phyloP scores from a whole-genome alignment of 1,139 yeast species.

The Yamadazyma trypodendri region DNA sequence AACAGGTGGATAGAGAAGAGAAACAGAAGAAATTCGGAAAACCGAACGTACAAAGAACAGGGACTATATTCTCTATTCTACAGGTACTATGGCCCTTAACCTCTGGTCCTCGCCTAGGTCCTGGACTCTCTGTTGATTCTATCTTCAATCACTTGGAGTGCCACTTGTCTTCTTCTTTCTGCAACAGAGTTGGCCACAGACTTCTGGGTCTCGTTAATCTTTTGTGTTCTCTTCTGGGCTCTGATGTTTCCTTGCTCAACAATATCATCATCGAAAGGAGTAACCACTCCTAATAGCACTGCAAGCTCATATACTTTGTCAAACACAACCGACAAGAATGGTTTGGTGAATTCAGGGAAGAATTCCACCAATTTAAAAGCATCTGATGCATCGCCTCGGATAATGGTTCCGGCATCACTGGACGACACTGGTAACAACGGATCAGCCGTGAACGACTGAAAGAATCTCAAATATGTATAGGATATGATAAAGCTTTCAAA shows the following conservation, averaged over 20 bases:
- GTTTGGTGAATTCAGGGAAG: slow-evolving; percentile 63
- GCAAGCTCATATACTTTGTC: slow-evolving; percentile 51
- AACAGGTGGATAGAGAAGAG: no score
- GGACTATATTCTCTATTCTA: no score
- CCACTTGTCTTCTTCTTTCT: slow-evolving; percentile 84
- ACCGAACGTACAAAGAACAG: no score
- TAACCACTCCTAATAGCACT: slow-evolving; percentile 55
- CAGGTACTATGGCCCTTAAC: no score
- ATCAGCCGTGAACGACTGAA: slow-evolving; percentile 47
- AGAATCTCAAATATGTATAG: slow-evolving; percentile 77
- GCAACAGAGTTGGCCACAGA: slow-evolving; percentile 60
- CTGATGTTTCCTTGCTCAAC: slow-evolving; percentile 73
- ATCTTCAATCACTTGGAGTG: slow-evolving; percentile 79
- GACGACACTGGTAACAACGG: slow-evolving; percentile 41
- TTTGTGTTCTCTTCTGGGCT: slow-evolving; percentile 59
- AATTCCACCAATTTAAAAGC: slow-evolving; percentile 81
- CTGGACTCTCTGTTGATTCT: slow-evolving; percentile 45
- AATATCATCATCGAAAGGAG: slow-evolving; percentile 68
- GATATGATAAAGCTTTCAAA: slow-evolving; percentile 66
- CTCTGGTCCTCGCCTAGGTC: no score
- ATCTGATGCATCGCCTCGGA: slow-evolving; percentile 86
- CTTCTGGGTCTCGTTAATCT: slow-evolving; percentile 38
- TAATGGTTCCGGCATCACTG: slow-evolving; percentile 24
- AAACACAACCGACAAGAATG: slow-evolving; percentile 54
- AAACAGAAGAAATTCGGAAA: no score